Conservation (phyloP, 2,329 filamentous ascomycete species). For the Colletotrichum theobromicola region DNA sequence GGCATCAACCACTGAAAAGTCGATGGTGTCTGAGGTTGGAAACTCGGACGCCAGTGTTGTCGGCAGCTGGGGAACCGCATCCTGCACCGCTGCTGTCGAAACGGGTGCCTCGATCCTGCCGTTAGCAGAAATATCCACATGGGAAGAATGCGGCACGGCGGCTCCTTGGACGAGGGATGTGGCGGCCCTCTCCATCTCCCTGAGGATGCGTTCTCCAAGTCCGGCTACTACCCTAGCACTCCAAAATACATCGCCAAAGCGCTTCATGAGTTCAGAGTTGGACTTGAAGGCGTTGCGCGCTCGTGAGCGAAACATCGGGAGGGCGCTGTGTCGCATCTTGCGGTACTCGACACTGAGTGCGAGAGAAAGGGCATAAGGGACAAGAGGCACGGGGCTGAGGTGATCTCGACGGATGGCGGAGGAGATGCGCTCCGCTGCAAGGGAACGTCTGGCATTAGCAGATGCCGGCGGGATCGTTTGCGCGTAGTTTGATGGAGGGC, state of each 20-base stretch:
- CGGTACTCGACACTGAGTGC: conserved; percentile 67
- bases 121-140: neutral
- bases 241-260: conserved; percentile 63
- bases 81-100: conserved; percentile 17
- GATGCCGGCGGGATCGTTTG: conserved; percentile 49
- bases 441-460: conserved; percentile 61
- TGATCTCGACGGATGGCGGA: conserved; percentile 58
- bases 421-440: conserved; percentile 63
- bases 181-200: conserved; percentile 61
- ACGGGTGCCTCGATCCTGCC: neutral
- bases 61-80: neutral
- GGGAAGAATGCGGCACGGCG: neutral
- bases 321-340: conserved; percentile 66
- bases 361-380: conserved; percentile 67
- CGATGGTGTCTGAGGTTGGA: conserved; percentile 33
- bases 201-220: conserved; percentile 59
- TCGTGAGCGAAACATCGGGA: conserved; percentile 63
- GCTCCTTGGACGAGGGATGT: conserved; percentile 39
- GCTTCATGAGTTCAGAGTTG: conserved; percentile 57
- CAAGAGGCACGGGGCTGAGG: conserved; percentile 59
- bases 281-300: conserved; percentile 59
- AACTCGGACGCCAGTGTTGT: conserved; percentile 3
- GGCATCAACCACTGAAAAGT: conserved; percentile 47
- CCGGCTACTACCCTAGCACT: conserved; percentile 59
- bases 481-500: conserved; percentile 41